Evolutionary conservation across 2,329 filamentous ascomycete species (phyloP).

Genomic region (Herpotrichia juniperi): DNA sequence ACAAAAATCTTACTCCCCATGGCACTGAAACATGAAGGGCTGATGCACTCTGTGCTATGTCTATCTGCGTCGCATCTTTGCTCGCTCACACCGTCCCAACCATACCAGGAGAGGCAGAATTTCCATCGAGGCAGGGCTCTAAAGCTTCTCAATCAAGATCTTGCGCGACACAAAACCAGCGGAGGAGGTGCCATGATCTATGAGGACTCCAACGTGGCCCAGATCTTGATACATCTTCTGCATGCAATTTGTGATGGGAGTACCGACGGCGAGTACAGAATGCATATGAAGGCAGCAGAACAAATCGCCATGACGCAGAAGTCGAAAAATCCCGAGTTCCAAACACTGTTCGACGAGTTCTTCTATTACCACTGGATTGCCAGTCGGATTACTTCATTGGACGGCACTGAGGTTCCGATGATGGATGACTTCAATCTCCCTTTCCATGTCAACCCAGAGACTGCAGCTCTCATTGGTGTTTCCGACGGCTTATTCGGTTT

Average conservation of each 20-base stretch:
- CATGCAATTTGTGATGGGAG: conserved; percentile 67
- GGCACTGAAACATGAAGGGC: conserved; percentile 76
- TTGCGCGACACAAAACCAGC: conserved; percentile 46
- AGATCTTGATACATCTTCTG: conserved; percentile 65
- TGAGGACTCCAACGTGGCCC: conserved; percentile 66
- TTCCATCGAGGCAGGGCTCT: conserved; percentile 46
- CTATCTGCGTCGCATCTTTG: conserved; percentile 77
- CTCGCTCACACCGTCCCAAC: conserved; percentile 56
- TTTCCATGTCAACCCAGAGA: conserved; percentile 61
- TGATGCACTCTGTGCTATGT: conserved; percentile 91
- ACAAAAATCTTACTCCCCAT: conserved; percentile 83
- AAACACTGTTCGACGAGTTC: conserved; percentile 74
- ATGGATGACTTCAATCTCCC: conserved; percentile 61
- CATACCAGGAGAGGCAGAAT: conserved; percentile 59
- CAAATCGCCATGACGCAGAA: conserved; percentile 66
- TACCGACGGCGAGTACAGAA: conserved; percentile 72
- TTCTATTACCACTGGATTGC: conserved; percentile 80
- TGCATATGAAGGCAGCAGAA: conserved; percentile 78
- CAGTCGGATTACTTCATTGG: conserved; percentile 62
- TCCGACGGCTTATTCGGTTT: conserved; percentile 81
- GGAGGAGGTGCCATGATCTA: conserved; percentile 42
- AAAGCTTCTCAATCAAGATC: conserved; percentile 58
- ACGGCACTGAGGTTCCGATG: conserved; percentile 59
- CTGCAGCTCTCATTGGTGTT: conserved; percentile 74
- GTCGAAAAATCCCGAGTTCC: conserved; percentile 71